Percentiles rank a stretch among this genome's conserved stretches.
Conservation (phyloP, 805 yeast species). For the Maudiozyma serrabonitensis region DNA sequence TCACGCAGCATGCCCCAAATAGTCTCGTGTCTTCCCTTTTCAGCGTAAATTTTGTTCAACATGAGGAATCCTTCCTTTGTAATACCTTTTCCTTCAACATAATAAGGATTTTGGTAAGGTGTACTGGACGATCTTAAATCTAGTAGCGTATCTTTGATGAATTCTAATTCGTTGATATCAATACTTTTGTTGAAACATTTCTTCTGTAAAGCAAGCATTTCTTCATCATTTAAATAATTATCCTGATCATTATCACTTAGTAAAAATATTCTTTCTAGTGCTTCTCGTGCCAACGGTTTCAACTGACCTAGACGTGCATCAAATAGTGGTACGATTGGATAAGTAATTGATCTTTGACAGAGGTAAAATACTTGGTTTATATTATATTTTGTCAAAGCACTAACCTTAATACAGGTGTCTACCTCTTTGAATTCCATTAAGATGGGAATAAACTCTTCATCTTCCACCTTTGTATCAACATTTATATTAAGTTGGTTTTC, state of each 20-base stretch:
- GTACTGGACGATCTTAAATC: not conserved
- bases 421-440: constrained; percentile 88
- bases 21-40: constrained; percentile 90
- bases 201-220: constrained; percentile 57
- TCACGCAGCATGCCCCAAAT: constrained; percentile 90
- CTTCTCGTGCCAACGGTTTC: constrained; percentile 67
- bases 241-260: constrained; percentile 87
- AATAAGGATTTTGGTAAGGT: constrained; percentile 23
- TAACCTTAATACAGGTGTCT: constrained; percentile 81
- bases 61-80: constrained; percentile 66
- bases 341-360: constrained; percentile 87
- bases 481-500: not conserved
- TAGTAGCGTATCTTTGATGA: constrained; percentile 32
- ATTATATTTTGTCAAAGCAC: constrained; percentile 75
- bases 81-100: constrained; percentile 42
- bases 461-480: constrained; percentile 38
- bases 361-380: constrained; percentile 79
- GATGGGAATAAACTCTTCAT: constrained; percentile 79
- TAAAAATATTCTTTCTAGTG: constrained; percentile 72
- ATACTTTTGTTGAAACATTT: constrained; percentile 61
- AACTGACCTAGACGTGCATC: constrained; percentile 83
- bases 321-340: constrained; percentile 85
- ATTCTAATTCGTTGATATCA: constrained; percentile 41
- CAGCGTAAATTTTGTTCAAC: constrained; percentile 75
- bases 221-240: constrained; percentile 63